Evolutionary conservation across 1,139 yeast genomes (phyloP).

Genomic region (Saccharomyces pastorianus): DNA sequence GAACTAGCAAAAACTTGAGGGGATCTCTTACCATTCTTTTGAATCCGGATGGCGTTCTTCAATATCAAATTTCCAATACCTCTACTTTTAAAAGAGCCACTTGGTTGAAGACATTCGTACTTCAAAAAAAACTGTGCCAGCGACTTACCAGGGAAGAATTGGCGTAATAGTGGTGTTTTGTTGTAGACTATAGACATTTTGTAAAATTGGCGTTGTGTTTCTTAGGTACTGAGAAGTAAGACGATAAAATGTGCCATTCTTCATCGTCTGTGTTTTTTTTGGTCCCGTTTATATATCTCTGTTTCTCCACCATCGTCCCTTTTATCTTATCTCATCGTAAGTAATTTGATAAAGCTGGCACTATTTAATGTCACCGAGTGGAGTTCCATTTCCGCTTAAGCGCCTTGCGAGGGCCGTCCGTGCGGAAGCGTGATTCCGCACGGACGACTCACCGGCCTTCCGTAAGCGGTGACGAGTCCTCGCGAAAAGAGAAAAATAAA

Average conservation of each 20-base stretch:
- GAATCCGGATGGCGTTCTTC: conserved; percentile 25
- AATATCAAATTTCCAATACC: conserved; percentile 49
- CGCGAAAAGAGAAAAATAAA: background rate
- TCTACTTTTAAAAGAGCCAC: conserved; percentile 65
- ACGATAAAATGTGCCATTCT: no score
- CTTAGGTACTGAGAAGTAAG: no score
- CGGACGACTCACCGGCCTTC: background rate
- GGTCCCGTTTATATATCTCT: background rate
- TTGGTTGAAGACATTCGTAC: conserved; percentile 60
- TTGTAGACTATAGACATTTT: conserved; percentile 25
- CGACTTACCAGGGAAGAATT: conserved; percentile 24
- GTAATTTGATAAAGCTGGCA: background rate
- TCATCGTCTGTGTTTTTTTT: background rate
- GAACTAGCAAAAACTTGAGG: conserved; percentile 55
- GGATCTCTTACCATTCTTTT: conserved; percentile 15
- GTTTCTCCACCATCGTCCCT: background rate
- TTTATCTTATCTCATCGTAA: background rate
- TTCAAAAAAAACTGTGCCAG: conserved; percentile 47
- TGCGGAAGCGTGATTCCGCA: background rate
- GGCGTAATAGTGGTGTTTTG: conserved; percentile 40
- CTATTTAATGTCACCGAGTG: background rate
- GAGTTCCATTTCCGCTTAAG: conserved; percentile 3
- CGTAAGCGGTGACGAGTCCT: background rate
- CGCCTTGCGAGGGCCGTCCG: background rate
- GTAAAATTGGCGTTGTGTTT: no score